phyloP scores from a whole-genome alignment of 2,329 filamentous ascomycete species.

The Diaporthe aspalathi region DNA sequence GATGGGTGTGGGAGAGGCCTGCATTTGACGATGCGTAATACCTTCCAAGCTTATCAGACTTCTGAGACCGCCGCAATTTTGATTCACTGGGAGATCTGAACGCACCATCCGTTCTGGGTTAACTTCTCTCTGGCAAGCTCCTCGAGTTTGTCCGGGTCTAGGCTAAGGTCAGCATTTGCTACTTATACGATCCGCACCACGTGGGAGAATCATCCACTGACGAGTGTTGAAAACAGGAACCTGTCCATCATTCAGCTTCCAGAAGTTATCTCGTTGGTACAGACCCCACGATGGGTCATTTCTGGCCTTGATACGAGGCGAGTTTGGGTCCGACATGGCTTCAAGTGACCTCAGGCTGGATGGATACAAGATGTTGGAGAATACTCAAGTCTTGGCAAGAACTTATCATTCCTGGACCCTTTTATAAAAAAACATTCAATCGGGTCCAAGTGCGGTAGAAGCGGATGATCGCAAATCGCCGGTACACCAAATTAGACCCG shows the following conservation, averaged over 20 bases:
- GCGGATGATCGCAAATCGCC: neutral
- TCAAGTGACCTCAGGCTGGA: no score
- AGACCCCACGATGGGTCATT: slow-evolving; percentile 44
- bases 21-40: slow-evolving; percentile 69
- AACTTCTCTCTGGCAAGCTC: slow-evolving; percentile 66
- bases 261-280: slow-evolving; percentile 45
- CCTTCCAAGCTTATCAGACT: slow-evolving; percentile 44
- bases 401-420: neutral
- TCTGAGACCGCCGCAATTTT: neutral
- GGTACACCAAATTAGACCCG: slow-evolving; percentile 27
- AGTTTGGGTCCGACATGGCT: slow-evolving; percentile 41
- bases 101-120: slow-evolving; percentile 65
- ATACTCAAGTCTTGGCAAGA: neutral
- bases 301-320: slow-evolving; percentile 43
- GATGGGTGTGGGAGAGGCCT: slow-evolving; percentile 61
- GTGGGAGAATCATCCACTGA: slow-evolving; percentile 24
- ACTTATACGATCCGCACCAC: neutral
- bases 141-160: slow-evolving; percentile 69
- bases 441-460: neutral
- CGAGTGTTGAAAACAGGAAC: slow-evolving; percentile 44
- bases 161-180: neutral
- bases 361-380: neutral
- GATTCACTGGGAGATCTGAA: no score
- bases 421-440: neutral
- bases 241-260: slow-evolving; percentile 44